Base-by-base conservation (phyloP, 169 alveolate species). In the Cryptosporidium meleagridis region DNA sequence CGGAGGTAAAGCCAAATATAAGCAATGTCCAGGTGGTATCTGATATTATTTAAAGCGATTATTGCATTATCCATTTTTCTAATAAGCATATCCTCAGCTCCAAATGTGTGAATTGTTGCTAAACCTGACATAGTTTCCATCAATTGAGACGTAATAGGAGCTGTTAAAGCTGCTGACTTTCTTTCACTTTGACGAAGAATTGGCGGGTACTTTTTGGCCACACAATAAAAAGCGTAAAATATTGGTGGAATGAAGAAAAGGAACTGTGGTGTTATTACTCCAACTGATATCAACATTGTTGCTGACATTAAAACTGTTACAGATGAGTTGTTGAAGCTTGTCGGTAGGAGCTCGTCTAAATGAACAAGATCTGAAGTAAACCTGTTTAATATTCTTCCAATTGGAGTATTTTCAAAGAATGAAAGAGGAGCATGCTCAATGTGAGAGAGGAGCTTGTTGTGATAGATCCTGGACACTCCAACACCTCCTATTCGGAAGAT, bases 361-460 rank as follows among this genome's bases (percentile, higher is more conserved):
- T 61, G 69, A 55, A 69, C 48, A 0, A 91, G 58, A 68, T 94
- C 97, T 72, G 86, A 84, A 23, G 96, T 73, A 87, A 96, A 94
- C 35, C 97, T 93, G 39, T 94, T 95, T 51, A 94, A 75, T 41
- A 95, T 68, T 1, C 96, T 91, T 10, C 97, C 98, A 37, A 92
- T 62, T 0, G 96, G 96, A 18, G 95, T 94, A 26, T 92, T 62
- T 71, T 96, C 96, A 72, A 94, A 95, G 93, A 95, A 95, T 37
- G 70, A 16, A 84, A 93, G 62, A 53, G 94, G 93, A 35, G 91
- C 94, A 52, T 59, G 68, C 85, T 68, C 52, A 41, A 80, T 80
- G 33, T 80, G 75, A 6, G 61, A 44, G 8, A 62, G 75, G 3
- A 80, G 89, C 52, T 80, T 59, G 21, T 41, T 52, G 75, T 80